phyloP scores from a whole-genome alignment of 2,329 filamentous ascomycete genomes.

The Botrytis cinerea region DNA sequence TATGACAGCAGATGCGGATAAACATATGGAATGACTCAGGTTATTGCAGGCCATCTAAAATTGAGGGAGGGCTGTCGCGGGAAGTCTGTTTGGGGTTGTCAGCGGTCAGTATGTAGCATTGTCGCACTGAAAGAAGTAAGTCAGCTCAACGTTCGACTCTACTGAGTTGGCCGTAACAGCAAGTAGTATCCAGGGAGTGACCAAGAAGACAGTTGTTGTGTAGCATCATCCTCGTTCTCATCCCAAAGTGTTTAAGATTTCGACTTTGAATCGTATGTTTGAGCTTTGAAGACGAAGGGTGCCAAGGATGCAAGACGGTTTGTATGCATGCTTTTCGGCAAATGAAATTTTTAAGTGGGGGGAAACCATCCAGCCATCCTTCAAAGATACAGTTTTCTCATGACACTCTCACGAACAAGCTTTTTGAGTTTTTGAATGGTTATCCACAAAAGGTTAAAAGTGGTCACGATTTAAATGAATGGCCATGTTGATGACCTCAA shows the following conservation, averaged over 20 bases:
- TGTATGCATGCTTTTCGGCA: conserved; percentile 20
- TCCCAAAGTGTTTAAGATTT: neutral
- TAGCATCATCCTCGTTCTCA: neutral
- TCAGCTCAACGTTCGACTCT: conserved; percentile 14
- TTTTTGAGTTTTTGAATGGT: neutral
- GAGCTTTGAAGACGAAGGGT: conserved; percentile 15
- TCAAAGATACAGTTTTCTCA: conserved; percentile 4
- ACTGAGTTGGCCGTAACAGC: neutral
- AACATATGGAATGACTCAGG: conserved; percentile 24
- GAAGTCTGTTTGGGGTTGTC: conserved; percentile 11
- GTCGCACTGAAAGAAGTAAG: neutral
- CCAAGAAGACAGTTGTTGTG: neutral
- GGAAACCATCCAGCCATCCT: neutral
- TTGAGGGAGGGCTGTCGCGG: conserved; percentile 6
- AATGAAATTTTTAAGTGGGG: conserved; percentile 19
- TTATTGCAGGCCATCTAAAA: conserved; percentile 15
- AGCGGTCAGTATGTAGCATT: conserved; percentile 14
- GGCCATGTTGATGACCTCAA: conserved; percentile 1
- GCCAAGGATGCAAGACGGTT: conserved; percentile 14
- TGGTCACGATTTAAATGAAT: neutral
- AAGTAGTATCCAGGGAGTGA: neutral
- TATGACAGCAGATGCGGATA: conserved; percentile 23
- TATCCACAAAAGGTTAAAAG: neutral
- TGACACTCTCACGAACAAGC: conserved; percentile 12
- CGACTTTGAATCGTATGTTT: neutral